These are phyloP conservation scores for Candida railenensis DNA, from an alignment of 805 yeast species.

Conservation along the genomic window DNA sequence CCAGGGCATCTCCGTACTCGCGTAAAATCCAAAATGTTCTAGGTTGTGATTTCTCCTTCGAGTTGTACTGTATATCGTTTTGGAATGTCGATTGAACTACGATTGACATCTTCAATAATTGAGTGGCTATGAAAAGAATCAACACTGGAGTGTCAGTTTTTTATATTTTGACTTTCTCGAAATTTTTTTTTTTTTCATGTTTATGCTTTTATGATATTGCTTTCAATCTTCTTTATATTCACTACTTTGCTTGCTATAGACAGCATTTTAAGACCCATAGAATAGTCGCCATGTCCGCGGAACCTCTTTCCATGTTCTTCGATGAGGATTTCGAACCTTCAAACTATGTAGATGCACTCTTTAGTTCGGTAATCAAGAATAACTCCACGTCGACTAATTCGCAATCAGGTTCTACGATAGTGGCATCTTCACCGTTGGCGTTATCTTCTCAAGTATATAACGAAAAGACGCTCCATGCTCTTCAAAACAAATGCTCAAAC, in stretches of 20 bases:
- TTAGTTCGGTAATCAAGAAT: conserved; percentile 38
- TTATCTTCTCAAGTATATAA: conserved; percentile 23
- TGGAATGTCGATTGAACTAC: conserved; percentile 2
- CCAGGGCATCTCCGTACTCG: not conserved
- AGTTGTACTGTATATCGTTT: not conserved
- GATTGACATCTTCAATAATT: not conserved
- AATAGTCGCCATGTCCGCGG: conserved; percentile 13
- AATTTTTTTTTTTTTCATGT: no score
- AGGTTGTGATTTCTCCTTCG: not conserved
- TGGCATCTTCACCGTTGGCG: conserved; percentile 9
- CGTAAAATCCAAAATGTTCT: conserved; percentile 1
- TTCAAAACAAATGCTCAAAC: conserved; percentile 49
- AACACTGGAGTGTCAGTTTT: no score
- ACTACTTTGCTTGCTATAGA: no score
- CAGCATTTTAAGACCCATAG: no score
- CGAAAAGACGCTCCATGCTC: conserved; percentile 31
- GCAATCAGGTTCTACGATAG: conserved; percentile 5
- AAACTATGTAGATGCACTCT: conserved; percentile 62
- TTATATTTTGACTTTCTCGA: no score
- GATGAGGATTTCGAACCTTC: conserved; percentile 65
- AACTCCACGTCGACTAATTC: conserved; percentile 9
- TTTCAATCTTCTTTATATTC: no score
- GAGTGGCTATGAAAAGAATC: no score
- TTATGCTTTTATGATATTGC: not conserved
- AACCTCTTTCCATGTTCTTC: conserved; percentile 63